Base-by-base conservation (phyloP, 495 filamentous ascomycete species). In the Tuber melanosporum region DNA sequence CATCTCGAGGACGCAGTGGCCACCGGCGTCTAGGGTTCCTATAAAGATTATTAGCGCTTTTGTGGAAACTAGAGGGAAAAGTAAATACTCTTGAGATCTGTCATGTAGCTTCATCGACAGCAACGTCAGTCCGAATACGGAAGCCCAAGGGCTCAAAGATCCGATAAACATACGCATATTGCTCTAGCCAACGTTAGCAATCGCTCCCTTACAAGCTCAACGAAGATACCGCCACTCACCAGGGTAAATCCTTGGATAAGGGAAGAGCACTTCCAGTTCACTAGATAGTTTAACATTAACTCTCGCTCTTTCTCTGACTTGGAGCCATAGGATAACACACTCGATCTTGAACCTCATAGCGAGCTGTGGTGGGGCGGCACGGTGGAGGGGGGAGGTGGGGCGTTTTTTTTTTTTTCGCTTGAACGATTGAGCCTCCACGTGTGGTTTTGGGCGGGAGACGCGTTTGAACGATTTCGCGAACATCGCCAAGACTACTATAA, bases 1-100 rank as follows among this genome's bases (percentile, higher is more conserved):
- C 95, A 99, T 99, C 86, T 99, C 95, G 83, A 99, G 86, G n/a
- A 99, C 94, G 85, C 94, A 96, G 86, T 98, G 93, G 77, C 96
- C 96, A 75, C 92, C 92, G 43, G 91, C 92, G 88, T 98, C 95
- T 83, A 99, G 91, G 43, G 95, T 98, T 84, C 89, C 89, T 90
- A 74, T 12, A 22, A 70, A 78, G 57, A 78, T 71, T 52, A 52
- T 78, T 19, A 74, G n/a, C 66, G n/a, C 73, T 66, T 73, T 72
- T 36, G 49, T 22, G 32, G 36, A 20, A 42, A 66, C 41, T 15
- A 17, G 17, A 32, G 62, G 4, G 26, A 5, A 6, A 12, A n/a
- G 12, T 26, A 82, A 43, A 73, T 84, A 90, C 91, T 92, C 85
- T 99, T 99, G 85, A 99, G 89, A 87, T 97, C 96, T 81, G 92